Evolutionary conservation across 2,329 filamentous ascomycete species (phyloP).

Genomic region (Cladophialophora psammophila): DNA sequence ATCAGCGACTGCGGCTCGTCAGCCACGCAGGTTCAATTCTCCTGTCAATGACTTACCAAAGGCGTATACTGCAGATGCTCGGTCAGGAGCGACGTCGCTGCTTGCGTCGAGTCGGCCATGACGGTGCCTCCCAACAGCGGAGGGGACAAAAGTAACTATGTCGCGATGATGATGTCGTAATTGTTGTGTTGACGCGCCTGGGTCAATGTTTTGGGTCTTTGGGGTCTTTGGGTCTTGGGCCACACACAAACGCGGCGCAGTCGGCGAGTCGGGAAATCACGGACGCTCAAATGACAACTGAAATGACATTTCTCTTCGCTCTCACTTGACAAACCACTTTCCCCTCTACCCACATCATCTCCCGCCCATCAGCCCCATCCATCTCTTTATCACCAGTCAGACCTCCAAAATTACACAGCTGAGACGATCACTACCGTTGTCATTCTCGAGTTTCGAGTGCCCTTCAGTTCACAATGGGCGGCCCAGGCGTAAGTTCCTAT

Average conservation of each 20-base stretch:
- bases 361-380: conserved; percentile 9
- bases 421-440: conserved; percentile 4
- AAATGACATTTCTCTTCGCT: conserved; percentile 9
- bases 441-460: conserved; percentile 7
- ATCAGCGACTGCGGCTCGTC: conserved; percentile 73
- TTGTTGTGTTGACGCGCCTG: conserved; percentile 12
- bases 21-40: conserved; percentile 9
- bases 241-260: neutral
- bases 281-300: conserved; percentile 9
- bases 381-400: conserved; percentile 31
- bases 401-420: conserved; percentile 31
- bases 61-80: conserved; percentile 97
- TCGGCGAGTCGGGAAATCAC: neutral
- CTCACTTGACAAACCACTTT: conserved; percentile 7
- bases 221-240: conserved; percentile 3
- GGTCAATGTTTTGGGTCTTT: conserved; percentile 2
- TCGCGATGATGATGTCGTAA: neutral
- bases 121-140: neutral
- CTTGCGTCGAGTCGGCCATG: conserved; percentile 41
- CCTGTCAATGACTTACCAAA: conserved; percentile 67
- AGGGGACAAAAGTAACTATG: neutral
- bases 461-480: conserved; percentile 37
- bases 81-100: conserved; percentile 72
- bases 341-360: conserved; percentile 14
- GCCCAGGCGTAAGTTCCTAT: conserved; percentile 33